Evolutionary conservation across 2,329 filamentous ascomycete species (phyloP), one percentile per base, ranked within the genome.

Genomic region (Cladophialophora carrionii): DNA sequence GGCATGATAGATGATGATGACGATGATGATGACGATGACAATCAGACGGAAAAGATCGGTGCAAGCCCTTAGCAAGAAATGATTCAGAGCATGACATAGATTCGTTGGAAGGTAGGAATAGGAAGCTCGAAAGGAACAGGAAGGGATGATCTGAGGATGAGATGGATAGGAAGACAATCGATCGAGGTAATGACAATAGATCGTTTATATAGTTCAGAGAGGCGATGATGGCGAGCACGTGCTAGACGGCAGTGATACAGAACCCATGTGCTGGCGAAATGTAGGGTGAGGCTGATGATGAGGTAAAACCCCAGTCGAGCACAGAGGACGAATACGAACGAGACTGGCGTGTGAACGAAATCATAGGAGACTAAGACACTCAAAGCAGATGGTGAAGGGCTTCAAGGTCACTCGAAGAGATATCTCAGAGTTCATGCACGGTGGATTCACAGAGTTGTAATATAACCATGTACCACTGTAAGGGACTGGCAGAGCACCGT

Each of bases 361-460:
- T 51, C 20, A 26, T 3, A 24, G 22, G 22, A 20, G 48, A 22
- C 22, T 17, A 22, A 59, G 31, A 12, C 68, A 71, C 81, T 84
- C 73, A 81, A 78, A 64, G 85, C 10, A 24, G 29, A 31, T 22
- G 26, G 41, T 14, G 48, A 51, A 51, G 22, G 6, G 17, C 5
- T 20, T 43, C 5, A 43, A 17, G n/a, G 6, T 2, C 37, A 43
- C 5, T n/a, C 6, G n/a, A 41, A n/a, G 14, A n/a, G 17, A n/a
- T n/a, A n/a, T 43, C 37, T 17, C 17, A 4, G n/a, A n/a, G 37
- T 43, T 43, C 37, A 43, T 20, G 37, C 17, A 43, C n/a, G 14
- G 7, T n/a, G 7, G 37, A n/a, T n/a, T 17, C 5, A 7, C 2
- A 6, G n/a, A n/a, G 5, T 6, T 14, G 6, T 20, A 4, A n/a